Evolutionary conservation across 2,329 filamentous ascomycete species (phyloP).

Genomic region (Talaromyces sp.): DNA sequence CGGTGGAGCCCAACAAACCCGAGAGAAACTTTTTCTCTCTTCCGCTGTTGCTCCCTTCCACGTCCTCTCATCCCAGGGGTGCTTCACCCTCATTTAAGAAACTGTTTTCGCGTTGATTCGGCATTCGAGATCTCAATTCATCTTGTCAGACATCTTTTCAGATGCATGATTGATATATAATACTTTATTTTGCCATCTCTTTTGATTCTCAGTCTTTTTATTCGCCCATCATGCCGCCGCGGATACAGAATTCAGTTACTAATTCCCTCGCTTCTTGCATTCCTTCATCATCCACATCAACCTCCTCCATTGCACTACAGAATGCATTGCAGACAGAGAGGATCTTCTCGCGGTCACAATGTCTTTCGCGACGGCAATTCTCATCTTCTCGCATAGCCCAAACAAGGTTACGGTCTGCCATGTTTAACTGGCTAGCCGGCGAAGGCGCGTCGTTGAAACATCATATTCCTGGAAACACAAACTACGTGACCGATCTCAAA

Average conservation of each 20-base stretch:
- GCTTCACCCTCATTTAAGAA: slow-evolving; percentile 8
- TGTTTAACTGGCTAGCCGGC: slow-evolving; percentile 55
- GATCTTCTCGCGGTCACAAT: slow-evolving; percentile 2
- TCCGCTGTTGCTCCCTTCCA: background rate
- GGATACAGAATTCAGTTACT: slow-evolving; percentile 33
- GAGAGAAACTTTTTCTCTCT: slow-evolving; percentile 11
- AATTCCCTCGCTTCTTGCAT: slow-evolving; percentile 21
- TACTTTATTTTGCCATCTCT: background rate
- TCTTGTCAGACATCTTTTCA: background rate
- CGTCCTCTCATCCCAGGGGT: slow-evolving; percentile 9
- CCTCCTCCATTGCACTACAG: slow-evolving; percentile 14
- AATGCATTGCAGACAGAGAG: slow-evolving; percentile 11
- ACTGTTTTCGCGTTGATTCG: slow-evolving; percentile 1
- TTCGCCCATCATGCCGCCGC: slow-evolving; percentile 31
- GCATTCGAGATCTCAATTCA: background rate
- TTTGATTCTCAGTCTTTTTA: background rate
- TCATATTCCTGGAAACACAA: slow-evolving; percentile 26
- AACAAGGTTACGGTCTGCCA: slow-evolving; percentile 50
- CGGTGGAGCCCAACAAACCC: background rate
- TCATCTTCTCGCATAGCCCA: slow-evolving; percentile 29
- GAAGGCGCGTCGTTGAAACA: slow-evolving; percentile 27
- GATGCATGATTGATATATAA: background rate
- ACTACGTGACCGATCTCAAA: slow-evolving; percentile 23
- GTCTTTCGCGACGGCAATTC: slow-evolving; percentile 24
- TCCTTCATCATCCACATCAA: slow-evolving; percentile 23